Evolutionary conservation across 73 alveolate species (phyloP), one percentile per base, ranked within the genome.

Genomic region (Blepharisma japonicum): DNA sequence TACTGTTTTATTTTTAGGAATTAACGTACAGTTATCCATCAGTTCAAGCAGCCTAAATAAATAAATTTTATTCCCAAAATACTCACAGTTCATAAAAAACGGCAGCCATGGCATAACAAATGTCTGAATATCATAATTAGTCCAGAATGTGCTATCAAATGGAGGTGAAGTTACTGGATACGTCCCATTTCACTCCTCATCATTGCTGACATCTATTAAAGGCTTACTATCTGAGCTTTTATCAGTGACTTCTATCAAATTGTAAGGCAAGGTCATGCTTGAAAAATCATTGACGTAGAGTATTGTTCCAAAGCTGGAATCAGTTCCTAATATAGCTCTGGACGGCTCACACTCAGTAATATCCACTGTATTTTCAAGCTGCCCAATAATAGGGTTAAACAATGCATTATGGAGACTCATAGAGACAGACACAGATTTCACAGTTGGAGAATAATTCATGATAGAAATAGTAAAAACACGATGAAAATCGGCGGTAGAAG

Each of bases 101-200:
- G 94, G 94, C 20, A 87, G 54, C 91, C 94, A 87, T 18, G 85
- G 84, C 84, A 79, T 77, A 47, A 81, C 74, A 9, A 74, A 89
- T 6, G 88, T 77, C 23, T 68, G 56, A 3, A 83, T 72, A n/a
- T 71, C 82, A 42, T 55, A 61, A 32, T 81, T 71, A 1, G 77
- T 68, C 94, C 94, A 87, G 61, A 68, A 87, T 2, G 90, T 87
- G 23, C 71, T 38, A 45, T 87, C 94, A 56, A 42, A 86, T 49
- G 85, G 90, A 68, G 85, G 90, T 74, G 85, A 79, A 46, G 51
- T 82, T 8, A 56, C 42, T n/a, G 45, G 50, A 55, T 81, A 71
- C 55, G 71, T 81, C 27, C 78, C 86, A 21, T 68, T 67, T 27
- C 82, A 79, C 11, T 68, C 71, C 32, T 53, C 71, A 6, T 39